These are phyloP conservation scores for Gentiana macrophylla DNA, from an alignment of 257 asterid genomes.

Conservation along the genomic window DNA sequence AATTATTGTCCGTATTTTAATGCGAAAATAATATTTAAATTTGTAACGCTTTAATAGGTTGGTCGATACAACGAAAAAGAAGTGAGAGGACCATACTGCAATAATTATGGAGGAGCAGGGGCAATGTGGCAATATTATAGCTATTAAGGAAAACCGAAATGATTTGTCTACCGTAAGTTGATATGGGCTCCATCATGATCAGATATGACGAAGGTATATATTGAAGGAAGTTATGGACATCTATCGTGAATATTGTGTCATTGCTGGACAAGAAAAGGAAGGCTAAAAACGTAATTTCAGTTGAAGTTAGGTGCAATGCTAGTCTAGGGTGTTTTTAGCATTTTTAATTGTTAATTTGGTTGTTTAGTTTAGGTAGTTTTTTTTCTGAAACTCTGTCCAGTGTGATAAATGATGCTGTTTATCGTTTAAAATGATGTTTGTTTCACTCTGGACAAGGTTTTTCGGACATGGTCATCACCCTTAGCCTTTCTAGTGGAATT, in stretches of 20 bases:
- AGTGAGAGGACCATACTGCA: conserved; percentile 31
- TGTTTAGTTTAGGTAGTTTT: too few species aligned
- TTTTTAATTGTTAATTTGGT: conserved; percentile 1
- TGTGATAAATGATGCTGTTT: too few species aligned
- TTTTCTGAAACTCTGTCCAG: too few species aligned
- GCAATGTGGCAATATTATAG: conserved; percentile 24
- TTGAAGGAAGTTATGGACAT: not conserved
- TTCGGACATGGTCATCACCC: too few species aligned
- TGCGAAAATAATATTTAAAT: not conserved
- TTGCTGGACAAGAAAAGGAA: too few species aligned
- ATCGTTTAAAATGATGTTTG: too few species aligned
- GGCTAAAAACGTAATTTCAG: too few species aligned
- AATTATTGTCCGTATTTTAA: too few species aligned
- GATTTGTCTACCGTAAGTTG: not conserved
- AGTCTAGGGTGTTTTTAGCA: conserved; percentile 1
- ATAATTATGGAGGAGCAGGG: conserved; percentile 23
- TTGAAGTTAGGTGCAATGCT: not conserved
- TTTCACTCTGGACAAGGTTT: too few species aligned
- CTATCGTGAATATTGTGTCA: too few species aligned
- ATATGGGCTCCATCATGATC: not conserved
- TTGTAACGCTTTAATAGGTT: conserved; percentile 21
- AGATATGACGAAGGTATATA: conserved; percentile 4
- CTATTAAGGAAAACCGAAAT: conserved; percentile 11
- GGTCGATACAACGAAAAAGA: conserved; percentile 50
- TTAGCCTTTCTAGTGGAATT: too few species aligned